Base-by-base conservation (phyloP, 352 stramenopile genomes). In the Pythium pyrilobum region DNA sequence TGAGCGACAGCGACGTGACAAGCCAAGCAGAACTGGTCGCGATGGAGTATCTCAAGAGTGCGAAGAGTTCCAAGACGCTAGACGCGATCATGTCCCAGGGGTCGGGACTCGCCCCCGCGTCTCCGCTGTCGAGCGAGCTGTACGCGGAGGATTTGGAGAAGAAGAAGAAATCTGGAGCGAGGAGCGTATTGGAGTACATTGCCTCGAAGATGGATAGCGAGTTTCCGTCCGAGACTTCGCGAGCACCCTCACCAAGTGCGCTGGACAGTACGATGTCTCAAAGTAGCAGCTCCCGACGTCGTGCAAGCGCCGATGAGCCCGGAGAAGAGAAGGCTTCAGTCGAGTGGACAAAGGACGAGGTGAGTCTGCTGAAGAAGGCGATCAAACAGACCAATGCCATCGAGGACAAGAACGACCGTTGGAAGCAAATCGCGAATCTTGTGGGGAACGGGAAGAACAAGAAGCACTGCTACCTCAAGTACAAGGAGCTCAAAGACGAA, bases 391-490 rank as follows among this genome's bases (percentile, higher is more conserved):
- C 80, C 0, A 76, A 48, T 10, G 33, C 51, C 5, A 38, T 87
- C 1, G 68, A 77, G 18, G 76, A 91, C 53, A 92, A 87, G 57
- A 89, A 80, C 42, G 71, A 74, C 15, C 80, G 77, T 16, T 92
- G 80, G 80, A 86, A 81, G 31, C 53, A 83, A 38, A 88, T 90
- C 37, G 75, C 75, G 0, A 43, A 15, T n/a, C 38, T 79, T 12
- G 74, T 92, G 12, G 74, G 80, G 12, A 77, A 73, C 37, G 61
- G 62, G 1, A 87, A 84, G 49, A 71, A 63, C n/a, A 91, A 91
- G 43, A 89, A 89, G 56, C 67, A 89, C 36, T 92, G 82, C 63
- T 90, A 91, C 52, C 18, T 89, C 27, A 91, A 92, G 62, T 92
- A 92, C 67, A 92, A 92, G 59, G 68, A 87, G 33, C 66, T 92